Conservation (phyloP, 1,139 yeast species). For the Hyphopichia fennica region DNA sequence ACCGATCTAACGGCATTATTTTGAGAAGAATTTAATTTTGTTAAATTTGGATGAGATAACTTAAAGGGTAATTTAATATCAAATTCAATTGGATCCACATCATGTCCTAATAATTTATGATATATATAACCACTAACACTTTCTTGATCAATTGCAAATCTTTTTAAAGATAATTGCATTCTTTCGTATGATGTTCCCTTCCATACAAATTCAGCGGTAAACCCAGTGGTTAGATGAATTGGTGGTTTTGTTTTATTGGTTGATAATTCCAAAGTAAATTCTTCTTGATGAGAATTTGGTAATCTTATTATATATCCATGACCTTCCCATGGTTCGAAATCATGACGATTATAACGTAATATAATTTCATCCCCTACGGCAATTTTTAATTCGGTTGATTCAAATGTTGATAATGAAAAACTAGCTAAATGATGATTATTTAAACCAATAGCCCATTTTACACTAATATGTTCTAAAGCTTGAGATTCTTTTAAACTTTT, state of each 20-base stretch:
- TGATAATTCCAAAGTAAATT: constrained; percentile 69
- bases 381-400: constrained; percentile 65
- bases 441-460: constrained; percentile 72
- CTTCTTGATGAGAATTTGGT: constrained; percentile 69
- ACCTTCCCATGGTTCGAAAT: constrained; percentile 64
- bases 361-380: constrained; percentile 85
- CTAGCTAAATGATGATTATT: constrained; percentile 69
- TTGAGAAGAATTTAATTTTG: constrained; percentile 77
- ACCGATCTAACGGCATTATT: constrained; percentile 74
- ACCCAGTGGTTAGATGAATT: constrained; percentile 62
- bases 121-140: constrained; percentile 78
- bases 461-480: constrained; percentile 70
- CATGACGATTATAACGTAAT: constrained; percentile 55
- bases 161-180: constrained; percentile 76
- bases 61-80: constrained; percentile 59
- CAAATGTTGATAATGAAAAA: constrained; percentile 67
- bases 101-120: constrained; percentile 81
- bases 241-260: constrained; percentile 43
- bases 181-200: constrained; percentile 80
- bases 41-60: constrained; percentile 65
- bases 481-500: constrained; percentile 74
- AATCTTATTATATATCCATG: constrained; percentile 69
- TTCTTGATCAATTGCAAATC: constrained; percentile 69
- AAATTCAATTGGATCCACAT: constrained; percentile 63
- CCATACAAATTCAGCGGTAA: constrained; percentile 90